phyloP scores from a whole-genome alignment of 306 rosid genomes.

The Dalbergia cultrata region DNA sequence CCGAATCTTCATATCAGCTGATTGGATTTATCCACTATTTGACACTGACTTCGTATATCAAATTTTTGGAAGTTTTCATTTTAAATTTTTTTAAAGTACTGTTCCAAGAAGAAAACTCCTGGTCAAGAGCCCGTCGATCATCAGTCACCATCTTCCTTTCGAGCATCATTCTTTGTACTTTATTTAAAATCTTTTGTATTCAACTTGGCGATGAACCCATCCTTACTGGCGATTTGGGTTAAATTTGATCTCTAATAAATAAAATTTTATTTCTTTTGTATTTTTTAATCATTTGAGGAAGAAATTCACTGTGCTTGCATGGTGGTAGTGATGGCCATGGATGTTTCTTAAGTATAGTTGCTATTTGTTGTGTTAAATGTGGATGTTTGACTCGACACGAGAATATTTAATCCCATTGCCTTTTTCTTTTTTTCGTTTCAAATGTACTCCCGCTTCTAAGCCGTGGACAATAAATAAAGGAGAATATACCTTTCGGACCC shows the following conservation, averaged over 20 bases:
- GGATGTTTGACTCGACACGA: neutral
- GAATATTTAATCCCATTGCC: neutral
- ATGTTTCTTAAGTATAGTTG: neutral
- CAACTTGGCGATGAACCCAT: too few relatives aligned
- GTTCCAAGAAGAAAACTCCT: neutral
- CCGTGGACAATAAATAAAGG: neutral
- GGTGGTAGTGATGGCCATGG: constrained; percentile 5
- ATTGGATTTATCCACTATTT: neutral
- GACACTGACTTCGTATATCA: neutral
- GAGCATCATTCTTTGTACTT: neutral
- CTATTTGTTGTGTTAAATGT: neutral
- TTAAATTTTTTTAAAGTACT: neutral
- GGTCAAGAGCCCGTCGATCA: neutral
- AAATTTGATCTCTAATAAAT: neutral
- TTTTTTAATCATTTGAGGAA: neutral
- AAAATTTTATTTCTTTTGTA: neutral
- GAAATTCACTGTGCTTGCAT: neutral
- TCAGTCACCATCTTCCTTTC: neutral
- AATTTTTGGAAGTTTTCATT: neutral
- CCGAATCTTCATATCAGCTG: neutral
- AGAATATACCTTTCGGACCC: neutral
- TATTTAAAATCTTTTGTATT: too few relatives aligned
- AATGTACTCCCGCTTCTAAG: neutral
- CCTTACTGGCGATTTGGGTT: too few relatives aligned
- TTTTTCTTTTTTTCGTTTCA: too few relatives aligned